These are phyloP conservation scores for Echium plantagineum DNA, from an alignment of 257 asterid genomes.

Conservation along the genomic window DNA sequence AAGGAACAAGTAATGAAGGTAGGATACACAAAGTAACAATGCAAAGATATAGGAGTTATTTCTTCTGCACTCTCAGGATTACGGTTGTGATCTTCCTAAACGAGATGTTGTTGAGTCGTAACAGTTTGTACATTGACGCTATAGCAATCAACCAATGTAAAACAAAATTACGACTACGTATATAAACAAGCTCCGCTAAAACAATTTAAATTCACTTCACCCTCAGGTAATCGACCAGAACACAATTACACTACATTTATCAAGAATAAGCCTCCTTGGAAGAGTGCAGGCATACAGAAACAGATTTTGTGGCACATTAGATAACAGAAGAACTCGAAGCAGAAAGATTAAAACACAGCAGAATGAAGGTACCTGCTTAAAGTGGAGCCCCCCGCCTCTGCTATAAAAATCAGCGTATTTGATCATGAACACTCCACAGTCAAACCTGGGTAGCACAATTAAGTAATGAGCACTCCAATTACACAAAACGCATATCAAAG, in stretches of 20 bases:
- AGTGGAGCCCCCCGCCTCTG: constrained; percentile 72
- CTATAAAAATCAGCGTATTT: constrained; percentile 88
- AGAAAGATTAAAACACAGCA: neutral
- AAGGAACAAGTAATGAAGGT: neutral
- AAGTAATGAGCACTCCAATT: neutral
- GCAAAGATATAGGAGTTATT: neutral
- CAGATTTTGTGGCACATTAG: neutral
- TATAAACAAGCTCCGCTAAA: neutral
- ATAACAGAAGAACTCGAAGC: neutral
- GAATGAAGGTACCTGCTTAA: constrained; percentile 51
- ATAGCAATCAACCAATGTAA: neutral
- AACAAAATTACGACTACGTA: neutral
- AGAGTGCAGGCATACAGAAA: neutral
- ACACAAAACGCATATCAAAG: neutral
- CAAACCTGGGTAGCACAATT: constrained; percentile 44
- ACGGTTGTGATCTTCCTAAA: neutral
- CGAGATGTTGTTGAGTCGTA: neutral
- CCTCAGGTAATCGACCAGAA: neutral
- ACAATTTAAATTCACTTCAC: neutral
- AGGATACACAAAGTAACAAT: neutral
- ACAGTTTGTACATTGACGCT: neutral
- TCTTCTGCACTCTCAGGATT: neutral
- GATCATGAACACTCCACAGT: constrained; percentile 90
- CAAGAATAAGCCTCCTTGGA: neutral
- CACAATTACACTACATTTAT: neutral